These are phyloP conservation scores for Jamesozyma hellenica DNA, from an alignment of 805 yeast species.

Conservation along the genomic window DNA sequence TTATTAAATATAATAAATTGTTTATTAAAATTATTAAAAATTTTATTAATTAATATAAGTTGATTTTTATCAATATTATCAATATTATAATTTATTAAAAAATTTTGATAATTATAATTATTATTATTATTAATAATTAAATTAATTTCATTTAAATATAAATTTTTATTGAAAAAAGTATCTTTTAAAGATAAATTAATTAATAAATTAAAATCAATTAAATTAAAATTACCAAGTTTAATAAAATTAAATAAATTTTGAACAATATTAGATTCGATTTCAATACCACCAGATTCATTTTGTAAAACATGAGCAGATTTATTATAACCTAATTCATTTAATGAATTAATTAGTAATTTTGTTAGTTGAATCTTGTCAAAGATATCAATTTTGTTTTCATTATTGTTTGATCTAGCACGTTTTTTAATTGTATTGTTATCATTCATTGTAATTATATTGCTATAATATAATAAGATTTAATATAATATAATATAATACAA, in stretches of 20 bases:
- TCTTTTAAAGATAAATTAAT: conserved; percentile 24
- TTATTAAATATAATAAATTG: conserved; percentile 1
- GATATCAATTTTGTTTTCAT: background rate
- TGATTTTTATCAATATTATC: conserved; percentile 9
- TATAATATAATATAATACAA: no score
- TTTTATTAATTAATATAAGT: conserved; percentile 1
- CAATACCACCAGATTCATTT: conserved; percentile 33
- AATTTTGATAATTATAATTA: background rate
- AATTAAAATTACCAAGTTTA: conserved; percentile 34
- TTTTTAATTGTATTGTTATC: background rate
- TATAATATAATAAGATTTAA: no score
- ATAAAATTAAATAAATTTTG: conserved; percentile 32
- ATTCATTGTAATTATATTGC: no score
- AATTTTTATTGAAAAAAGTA: background rate
- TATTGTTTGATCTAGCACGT: background rate
- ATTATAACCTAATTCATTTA: conserved; percentile 40
- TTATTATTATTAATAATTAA: background rate
- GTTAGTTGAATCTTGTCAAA: conserved; percentile 33
- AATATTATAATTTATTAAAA: conserved; percentile 11
- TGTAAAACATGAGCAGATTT: conserved; percentile 33
- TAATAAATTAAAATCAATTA: conserved; percentile 20
- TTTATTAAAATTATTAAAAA: background rate
- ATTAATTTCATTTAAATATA: background rate
- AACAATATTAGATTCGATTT: conserved; percentile 36
- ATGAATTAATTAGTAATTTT: conserved; percentile 40